Evolutionary conservation across 352 stramenopile genomes (phyloP), one percentile per base, ranked within the genome.

Genomic region (Pythium sp.): DNA sequence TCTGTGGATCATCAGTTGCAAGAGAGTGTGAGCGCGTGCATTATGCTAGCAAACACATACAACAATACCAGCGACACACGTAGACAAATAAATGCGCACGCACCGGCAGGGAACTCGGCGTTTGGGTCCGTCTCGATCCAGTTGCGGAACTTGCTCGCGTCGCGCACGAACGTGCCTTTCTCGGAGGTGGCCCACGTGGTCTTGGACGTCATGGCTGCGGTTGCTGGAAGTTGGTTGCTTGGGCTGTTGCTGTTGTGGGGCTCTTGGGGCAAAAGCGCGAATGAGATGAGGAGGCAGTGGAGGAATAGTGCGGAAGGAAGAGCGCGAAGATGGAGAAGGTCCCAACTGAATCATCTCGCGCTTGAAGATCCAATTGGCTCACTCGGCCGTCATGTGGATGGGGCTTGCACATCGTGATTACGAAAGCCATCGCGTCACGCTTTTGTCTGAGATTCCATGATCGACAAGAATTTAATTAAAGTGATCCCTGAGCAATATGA

Each of bases 141-240:
- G 75, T 91, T 87, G 78, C 82, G 86, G 76, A 93, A 93, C 69
- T 86, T 86, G 69, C 80, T 91, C 4, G 80, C 36, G 68, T 92
- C 84, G 53, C 86, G 86, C 75, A 90, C 70, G 66, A 94, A 94
- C 41, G 75, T 71, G 71, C 86, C 86, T 70, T 90, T 91, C 55
- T 80, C 67, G 15, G 82, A 91, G 41, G 86, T 89, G 28, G 77
- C 75, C 75, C 86, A 93, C 70, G 79, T 90, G 22, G 53, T 71
- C 58, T 84, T 89, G 53, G 73, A 78, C 56, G 82, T 91, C 85
- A 93, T 93, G 57, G 64, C 54, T 59, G 24, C 49, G 46, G 30
- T 12, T 54, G 18, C 30, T 32, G 30, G 30, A 6, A 32, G 3
- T 47, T 32, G 32, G 24, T 60, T 47, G 15, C 41, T 49, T 49